phyloP scores from a whole-genome alignment of 1,284 basidiomycete species.

The Hortiboletus rubellus region DNA sequence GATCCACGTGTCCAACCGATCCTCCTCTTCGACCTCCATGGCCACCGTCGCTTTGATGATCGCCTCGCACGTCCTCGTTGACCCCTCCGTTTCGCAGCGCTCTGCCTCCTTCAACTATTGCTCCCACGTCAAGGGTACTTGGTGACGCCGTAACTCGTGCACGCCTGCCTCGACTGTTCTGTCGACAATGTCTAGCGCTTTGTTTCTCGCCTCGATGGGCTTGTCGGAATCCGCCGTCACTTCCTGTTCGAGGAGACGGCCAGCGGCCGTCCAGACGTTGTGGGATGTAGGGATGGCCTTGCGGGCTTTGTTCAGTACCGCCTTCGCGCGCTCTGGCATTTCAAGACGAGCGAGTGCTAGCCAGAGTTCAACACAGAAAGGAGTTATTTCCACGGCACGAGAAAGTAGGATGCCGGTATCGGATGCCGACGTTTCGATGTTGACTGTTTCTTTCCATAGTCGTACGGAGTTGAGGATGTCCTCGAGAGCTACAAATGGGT shows the following conservation, averaged over 20 bases:
- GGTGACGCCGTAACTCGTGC: constrained; percentile 73
- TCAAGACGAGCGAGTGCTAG: constrained; percentile 94
- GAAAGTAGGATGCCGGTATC: constrained; percentile 92
- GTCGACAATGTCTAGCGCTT: constrained; percentile 76
- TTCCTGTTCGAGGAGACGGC: constrained; percentile 86
- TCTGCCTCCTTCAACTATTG: constrained; percentile 98
- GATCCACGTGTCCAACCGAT: constrained; percentile 86
- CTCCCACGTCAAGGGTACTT: constrained; percentile 87
- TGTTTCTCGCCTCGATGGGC: constrained; percentile 53
- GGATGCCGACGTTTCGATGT: constrained; percentile 85
- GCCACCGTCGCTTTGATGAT: constrained; percentile 96
- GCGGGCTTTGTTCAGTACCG: constrained; percentile 94
- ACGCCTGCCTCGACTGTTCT: constrained; percentile 87
- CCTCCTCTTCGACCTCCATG: constrained; percentile 95
- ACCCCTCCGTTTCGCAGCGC: constrained; percentile 85
- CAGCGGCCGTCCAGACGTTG: constrained; percentile 99
- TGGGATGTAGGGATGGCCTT: constrained; percentile 93
- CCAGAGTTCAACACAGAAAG: constrained; percentile 95
- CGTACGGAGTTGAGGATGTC: constrained; percentile 96
- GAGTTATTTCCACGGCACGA: constrained; percentile 95
- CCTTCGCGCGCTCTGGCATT: constrained; percentile 85
- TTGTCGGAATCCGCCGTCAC: constrained; percentile 51
- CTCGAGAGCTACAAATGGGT: constrained; percentile 71
- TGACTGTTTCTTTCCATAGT: constrained; percentile 98
- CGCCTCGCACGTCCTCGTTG: constrained; percentile 85